Base-by-base conservation (phyloP, 805 yeast genomes). In the Barnettozyma botsteinii region DNA sequence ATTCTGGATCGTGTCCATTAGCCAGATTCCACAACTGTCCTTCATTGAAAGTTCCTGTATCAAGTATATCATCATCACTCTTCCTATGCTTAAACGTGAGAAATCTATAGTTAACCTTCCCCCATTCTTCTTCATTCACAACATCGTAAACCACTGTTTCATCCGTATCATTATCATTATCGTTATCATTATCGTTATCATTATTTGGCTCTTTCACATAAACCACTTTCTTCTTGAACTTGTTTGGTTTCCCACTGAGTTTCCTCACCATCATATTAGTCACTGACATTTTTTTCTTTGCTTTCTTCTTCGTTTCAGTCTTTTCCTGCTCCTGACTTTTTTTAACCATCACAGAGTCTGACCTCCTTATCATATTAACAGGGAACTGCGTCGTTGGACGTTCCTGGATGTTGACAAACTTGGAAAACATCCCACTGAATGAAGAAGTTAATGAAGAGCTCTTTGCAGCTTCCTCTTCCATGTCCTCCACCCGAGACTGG, bases 401-500 rank as follows among this genome's bases (percentile, higher is more conserved):
- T n/a, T n/a, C n/a, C 18, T 18, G 7, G 21, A 25, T 14, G 10
- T 36, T 32, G 6, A 41, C 27, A 37, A 42, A 45, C 26, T 19
- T n/a, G 7, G 30, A 27, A 9, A 37, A 32, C n/a, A 33, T 17
- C 4, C 26, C 20, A 9, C 22, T 10, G 7, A 5, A 20, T 17
- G 23, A 11, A 24, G 17, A 7, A 17, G 12, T 3, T 1, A 4
- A 7, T 18, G 20, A 11, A n/a, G n/a, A n/a, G 30, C 17, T 5
- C 18, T 13, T 6, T 14, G 12, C 19, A 17, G 14, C 18, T 33
- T 39, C 37, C 24, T 52, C 53, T 13, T 41, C 38, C 4, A 51
- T 10, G 4, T 47, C 51, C 14, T 51, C 57, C 5, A 52, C 7
- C 11, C 54, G 41, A 1, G 55, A 42, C 38, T 51, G 59, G 12